Conservation (phyloP, 139 green algal species). For the Tetraselmis chui region DNA sequence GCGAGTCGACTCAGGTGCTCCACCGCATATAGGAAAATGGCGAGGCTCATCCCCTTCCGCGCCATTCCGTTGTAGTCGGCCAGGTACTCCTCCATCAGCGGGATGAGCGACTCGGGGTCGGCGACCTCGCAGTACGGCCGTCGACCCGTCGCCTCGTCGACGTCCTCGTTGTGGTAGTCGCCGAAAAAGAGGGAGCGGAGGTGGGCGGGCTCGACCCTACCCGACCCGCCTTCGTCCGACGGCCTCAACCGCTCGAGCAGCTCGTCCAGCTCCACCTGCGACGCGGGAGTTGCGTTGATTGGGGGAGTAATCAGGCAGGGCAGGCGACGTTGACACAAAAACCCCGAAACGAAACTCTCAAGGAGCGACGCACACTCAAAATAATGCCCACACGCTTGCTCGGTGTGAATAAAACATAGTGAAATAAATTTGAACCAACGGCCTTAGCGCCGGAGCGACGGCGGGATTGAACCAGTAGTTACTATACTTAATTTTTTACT, state of each 20-base stretch:
- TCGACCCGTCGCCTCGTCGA: slow-evolving; percentile 9
- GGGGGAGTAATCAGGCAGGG: too few relatives aligned
- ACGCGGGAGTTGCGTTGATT: too few relatives aligned
- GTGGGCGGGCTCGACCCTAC: slow-evolving; percentile 19
- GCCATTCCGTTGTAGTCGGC: slow-evolving; percentile 32
- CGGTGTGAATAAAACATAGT: too few relatives aligned
- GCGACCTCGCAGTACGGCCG: slow-evolving; percentile 6
- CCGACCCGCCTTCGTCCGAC: background rate
- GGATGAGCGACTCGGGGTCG: slow-evolving; percentile 13
- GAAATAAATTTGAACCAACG: too few relatives aligned
- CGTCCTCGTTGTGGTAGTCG: slow-evolving; percentile 21
- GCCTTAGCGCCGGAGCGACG: too few relatives aligned
- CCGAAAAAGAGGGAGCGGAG: slow-evolving; percentile 24
- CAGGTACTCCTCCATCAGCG: slow-evolving; percentile 31
- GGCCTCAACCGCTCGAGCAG: background rate
- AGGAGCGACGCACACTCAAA: too few relatives aligned
- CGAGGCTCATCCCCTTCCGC: slow-evolving; percentile 36
- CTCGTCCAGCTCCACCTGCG: slow-evolving; percentile 5
- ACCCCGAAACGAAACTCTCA: too few relatives aligned
- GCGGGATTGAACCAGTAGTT: too few relatives aligned
- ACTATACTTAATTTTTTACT: too few relatives aligned
- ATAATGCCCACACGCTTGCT: too few relatives aligned
- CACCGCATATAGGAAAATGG: slow-evolving; percentile 40
- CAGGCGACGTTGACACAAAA: too few relatives aligned
- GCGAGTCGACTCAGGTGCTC: slow-evolving; percentile 39